These are phyloP conservation scores for Durio zibethinus DNA, from an alignment of 345 rosid genomes.

Conservation along the genomic window DNA sequence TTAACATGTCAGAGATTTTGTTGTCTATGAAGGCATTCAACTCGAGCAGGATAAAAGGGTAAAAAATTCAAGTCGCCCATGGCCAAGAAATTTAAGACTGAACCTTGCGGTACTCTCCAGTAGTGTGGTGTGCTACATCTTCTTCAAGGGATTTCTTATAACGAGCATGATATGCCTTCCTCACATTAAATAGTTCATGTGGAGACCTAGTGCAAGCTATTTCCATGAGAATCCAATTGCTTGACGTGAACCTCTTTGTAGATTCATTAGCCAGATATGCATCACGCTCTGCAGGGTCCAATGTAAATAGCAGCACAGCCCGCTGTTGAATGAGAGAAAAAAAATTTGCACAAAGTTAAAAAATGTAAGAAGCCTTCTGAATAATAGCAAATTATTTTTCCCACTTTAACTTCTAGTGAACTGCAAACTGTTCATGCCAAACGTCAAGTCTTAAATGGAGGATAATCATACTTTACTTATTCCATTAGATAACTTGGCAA, in stretches of 20 bases:
- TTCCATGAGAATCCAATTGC: constrained; percentile 74
- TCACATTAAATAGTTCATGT: constrained; percentile 48
- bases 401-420: not conserved
- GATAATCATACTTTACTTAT: not conserved
- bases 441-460: not conserved
- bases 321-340: constrained; percentile 43
- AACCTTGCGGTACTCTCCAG: constrained; percentile 82
- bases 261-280: constrained; percentile 76
- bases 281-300: constrained; percentile 77
- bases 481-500: not conserved
- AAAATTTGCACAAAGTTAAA: not conserved
- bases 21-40: not conserved
- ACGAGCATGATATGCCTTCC: constrained; percentile 76
- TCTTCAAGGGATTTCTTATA: constrained; percentile 82
- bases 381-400: not conserved
- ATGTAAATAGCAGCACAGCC: constrained; percentile 61
- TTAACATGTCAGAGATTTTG: not conserved
- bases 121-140: constrained; percentile 79
- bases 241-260: constrained; percentile 61
- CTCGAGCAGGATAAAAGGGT: not conserved
- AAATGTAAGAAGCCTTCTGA: constrained; percentile 4
- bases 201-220: constrained; percentile 79
- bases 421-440: not conserved
- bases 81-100: not conserved
- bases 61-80: not conserved